A percentile compares a stretch with the other conserved stretches of the same genome.
phyloP scores from a whole-genome alignment of 176 grass and related monocot species.

The Aegilops speltoides region DNA sequence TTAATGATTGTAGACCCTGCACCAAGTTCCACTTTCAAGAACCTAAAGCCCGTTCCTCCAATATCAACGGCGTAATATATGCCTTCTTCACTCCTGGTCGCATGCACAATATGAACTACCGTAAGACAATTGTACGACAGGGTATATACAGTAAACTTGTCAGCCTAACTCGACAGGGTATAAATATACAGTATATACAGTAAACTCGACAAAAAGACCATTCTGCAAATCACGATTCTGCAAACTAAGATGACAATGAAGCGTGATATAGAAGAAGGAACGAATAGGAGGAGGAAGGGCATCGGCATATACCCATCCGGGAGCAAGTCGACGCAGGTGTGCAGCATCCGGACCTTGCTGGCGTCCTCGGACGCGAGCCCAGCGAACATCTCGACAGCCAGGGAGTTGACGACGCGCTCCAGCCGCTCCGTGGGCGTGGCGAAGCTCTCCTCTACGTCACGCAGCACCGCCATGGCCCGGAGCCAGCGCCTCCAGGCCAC shows the following conservation, averaged over 20 bases:
- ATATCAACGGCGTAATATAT: conserved; percentile 86
- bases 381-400: conserved; percentile 72
- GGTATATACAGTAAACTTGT: background rate
- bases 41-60: conserved; percentile 86
- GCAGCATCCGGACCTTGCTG: conserved; percentile 81
- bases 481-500: conserved; percentile 41
- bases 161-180: too few relatives aligned
- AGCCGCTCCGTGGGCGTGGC: conserved; percentile 54
- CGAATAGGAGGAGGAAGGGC: background rate
- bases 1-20: conserved; percentile 55
- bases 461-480: conserved; percentile 43
- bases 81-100: conserved; percentile 77
- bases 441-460: conserved; percentile 56
- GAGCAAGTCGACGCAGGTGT: conserved; percentile 63
- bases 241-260: background rate
- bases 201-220: background rate
- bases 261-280: background rate
- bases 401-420: conserved; percentile 55
- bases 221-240: background rate
- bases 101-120: background rate
- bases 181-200: too few relatives aligned
- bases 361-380: conserved; percentile 59
- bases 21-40: conserved; percentile 75
- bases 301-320: conserved; percentile 38
- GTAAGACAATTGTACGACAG: background rate